Base-by-base conservation (phyloP, 2,329 filamentous ascomycete genomes). In the Penicillium olsonii region DNA sequence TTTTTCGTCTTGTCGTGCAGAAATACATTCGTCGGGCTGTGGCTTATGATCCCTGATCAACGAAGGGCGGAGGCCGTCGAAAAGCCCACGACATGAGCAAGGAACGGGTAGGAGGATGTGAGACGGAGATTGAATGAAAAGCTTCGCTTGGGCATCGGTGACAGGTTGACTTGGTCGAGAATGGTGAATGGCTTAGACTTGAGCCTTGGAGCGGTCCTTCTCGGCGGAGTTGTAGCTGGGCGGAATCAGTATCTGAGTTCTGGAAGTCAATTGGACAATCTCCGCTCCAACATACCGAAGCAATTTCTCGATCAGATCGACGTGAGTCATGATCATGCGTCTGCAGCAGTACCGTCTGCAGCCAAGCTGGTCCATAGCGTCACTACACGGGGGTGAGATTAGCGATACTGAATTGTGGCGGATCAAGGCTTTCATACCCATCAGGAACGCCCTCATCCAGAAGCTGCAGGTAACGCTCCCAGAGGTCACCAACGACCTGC, bases 291-390 rank as follows among this genome's bases (percentile, higher is more conserved):
- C 83, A 62, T 85, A 95, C 89, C 92, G 90, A 59, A 99, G 84
- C 42, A 99, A 84, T 77, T 99, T 99, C 81, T 99, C 94, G 64
- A 99, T 96, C 55, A 99, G 80, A 72, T 99, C 94, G 65, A 99
- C 94, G 75, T 99, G 94, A 52, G 94, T 99, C 88, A 99, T 96
- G 73, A 99, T 85, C 94, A 99, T 99, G 67, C 94, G 88, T 63
- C 94, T 89, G 78, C 94, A 99, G 83, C 94, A 99, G 79, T 99
- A 99, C 63, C 94, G 85, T 75, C 90, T 92, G 67, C 95, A 87
- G 48, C 91, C 91, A 45, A 99, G 85, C 69, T 91, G 83, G 73
- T 97, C 92, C 87, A 99, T 95, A 35, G 92, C 94, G 70, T 96
- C 91, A 67, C 94, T 96, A 62, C 42, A 31, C 37, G 8, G 46